Evolutionary conservation across 768 basidiomycete genomes (phyloP), one percentile per base, ranked within the genome.

Genomic region (Pulveroboletus sp.): DNA sequence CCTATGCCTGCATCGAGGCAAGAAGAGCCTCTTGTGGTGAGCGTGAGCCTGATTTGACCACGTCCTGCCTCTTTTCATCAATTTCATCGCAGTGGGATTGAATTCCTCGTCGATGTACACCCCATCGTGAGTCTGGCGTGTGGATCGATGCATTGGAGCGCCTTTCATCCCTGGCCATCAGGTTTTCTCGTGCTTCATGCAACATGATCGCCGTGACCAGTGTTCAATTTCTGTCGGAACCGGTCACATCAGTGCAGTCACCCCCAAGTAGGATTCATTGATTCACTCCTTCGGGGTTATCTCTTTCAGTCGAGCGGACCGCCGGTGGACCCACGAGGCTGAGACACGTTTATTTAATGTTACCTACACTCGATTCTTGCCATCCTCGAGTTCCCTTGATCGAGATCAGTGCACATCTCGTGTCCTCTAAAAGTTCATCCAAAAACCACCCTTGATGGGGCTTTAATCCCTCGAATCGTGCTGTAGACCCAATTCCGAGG

Each of bases 11-110:
- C 73, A 58, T 59, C 66, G 55, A 66, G 65, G 53, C 66, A 69
- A 58, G 69, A 74, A 58, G 72, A 69, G 43, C 58, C 51, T 43
- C 66, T 76, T 55, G 73, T 79, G 73, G 76, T 77, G 56, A 62
- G 75, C 66, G 50, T 60, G 55, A 52, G 50, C 29, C 60, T 50
- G 51, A 47, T 43, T 54, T 43, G 49, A 50, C 43, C 16, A 47
- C 35, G 34, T 45, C 51, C 49, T 54, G 45, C 54, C 57, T 52
- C 56, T 62, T 63, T 65, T 69, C 60, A 60, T 58, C 53, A 45
- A 53, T 57, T 56, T 61, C 52, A 57, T 52, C 44, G 36, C 55
- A 77, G 74, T 76, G 75, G 73, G 75, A 77, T 48, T 75, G 37
- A 60, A 21, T n/a, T 49, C 47, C 45, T 49, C 53, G 50, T 58